Percentiles rank a stretch among this genome's conserved stretches.
Evolutionary conservation across 2,329 filamentous ascomycete species (phyloP).

Genomic region (Lasiodiplodia sp.): DNA sequence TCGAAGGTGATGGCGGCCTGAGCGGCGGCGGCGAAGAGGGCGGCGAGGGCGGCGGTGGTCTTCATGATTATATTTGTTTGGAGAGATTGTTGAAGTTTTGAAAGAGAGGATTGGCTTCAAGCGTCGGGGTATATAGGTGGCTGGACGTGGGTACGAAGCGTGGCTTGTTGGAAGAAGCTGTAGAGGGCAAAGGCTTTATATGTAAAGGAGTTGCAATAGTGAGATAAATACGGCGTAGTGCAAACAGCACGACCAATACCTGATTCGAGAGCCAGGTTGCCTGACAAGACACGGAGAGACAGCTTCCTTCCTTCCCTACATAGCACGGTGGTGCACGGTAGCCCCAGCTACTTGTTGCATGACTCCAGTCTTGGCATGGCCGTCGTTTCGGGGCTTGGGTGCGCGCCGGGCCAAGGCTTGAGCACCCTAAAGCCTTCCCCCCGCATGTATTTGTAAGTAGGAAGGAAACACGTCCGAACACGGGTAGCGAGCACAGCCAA

Average conservation of each 20-base stretch:
- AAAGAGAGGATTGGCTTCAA: neutral
- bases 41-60: neutral
- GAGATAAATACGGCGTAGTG: neutral
- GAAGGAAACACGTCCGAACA: neutral
- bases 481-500: neutral
- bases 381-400: neutral
- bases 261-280: neutral
- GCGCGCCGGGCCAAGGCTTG: neutral
- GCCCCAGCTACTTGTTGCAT: neutral
- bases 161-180: neutral
- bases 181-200: neutral
- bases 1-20: constrained; percentile 8
- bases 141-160: neutral
- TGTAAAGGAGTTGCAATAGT: neutral
- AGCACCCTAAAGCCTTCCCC: no score
- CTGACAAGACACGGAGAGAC: neutral
- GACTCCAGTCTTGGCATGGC: constrained; percentile 1
- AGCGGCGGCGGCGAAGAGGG: neutral
- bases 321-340: neutral
- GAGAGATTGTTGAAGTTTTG: neutral
- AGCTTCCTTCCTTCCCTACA: neutral
- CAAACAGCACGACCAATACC: neutral
- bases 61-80: neutral
- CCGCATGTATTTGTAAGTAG: neutral
- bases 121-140: neutral